A percentile compares a stretch with the other conserved stretches of the same genome.
phyloP scores from a whole-genome alignment of 1,284 basidiomycete genomes.

The Naganishia sp. region DNA sequence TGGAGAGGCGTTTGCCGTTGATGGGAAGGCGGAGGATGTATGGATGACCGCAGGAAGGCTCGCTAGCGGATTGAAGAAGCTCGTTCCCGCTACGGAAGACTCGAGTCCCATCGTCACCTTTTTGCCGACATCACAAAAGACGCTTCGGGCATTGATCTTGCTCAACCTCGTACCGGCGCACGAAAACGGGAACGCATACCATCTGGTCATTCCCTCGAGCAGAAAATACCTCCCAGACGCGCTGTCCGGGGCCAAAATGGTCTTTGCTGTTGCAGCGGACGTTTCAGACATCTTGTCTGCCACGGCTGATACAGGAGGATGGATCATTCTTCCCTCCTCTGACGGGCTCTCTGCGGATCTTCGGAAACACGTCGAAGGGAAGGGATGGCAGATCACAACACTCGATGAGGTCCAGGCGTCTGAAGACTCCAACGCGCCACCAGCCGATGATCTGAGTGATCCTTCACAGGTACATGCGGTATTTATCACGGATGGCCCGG shows the following conservation, averaged over 20 bases:
- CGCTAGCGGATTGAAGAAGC: not conserved
- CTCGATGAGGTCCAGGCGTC: not conserved
- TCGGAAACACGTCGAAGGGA: not conserved
- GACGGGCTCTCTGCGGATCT: not conserved
- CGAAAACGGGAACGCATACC: not conserved
- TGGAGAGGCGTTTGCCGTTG: not conserved
- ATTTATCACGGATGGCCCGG: not conserved
- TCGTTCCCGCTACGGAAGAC: not conserved
- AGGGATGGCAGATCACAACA: not conserved
- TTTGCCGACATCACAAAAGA: not conserved
- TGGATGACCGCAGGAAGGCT: not conserved
- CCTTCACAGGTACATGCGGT: slow-evolving; percentile 2
- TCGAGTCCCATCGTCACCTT: not conserved
- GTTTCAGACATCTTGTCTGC: not conserved
- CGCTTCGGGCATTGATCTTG: not conserved
- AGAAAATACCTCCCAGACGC: not conserved
- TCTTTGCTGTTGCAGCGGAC: not conserved
- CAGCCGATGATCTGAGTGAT: not conserved
- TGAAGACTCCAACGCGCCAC: no score
- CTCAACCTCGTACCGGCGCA: slow-evolving; percentile 2
- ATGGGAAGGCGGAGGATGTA: slow-evolving; percentile 3
- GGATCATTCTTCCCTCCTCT: not conserved
- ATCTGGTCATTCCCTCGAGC: not conserved
- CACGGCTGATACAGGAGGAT: not conserved
- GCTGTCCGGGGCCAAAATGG: not conserved